Evolutionary conservation across 1,139 yeast species (phyloP), one percentile per base, ranked within the genome.

Genomic region (Zhuliangozyma parablackwelliae): DNA sequence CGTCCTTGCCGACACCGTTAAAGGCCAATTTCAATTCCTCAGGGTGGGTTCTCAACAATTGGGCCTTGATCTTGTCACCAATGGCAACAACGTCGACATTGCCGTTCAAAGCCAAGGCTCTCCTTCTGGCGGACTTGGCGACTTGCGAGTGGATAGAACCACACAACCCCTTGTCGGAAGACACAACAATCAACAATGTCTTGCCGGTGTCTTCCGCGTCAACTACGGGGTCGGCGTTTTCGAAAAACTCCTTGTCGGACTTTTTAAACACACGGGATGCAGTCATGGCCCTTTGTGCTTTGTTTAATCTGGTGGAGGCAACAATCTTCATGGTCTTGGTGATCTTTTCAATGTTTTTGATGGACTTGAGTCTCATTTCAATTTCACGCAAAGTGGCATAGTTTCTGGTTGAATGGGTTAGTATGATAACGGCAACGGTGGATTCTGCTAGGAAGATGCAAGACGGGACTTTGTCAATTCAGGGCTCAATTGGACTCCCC

Each of bases 261-360:
- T 76, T 75, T 62, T 85, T 83, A 76, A 87, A 90, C 46, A 80
- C 82, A 65, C 95, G 82, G 35, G 97, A 86, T 39, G 88, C 78
- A 53, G 77, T 73, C 92, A 90, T 92, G 50, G 97, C 96, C 64
- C 84, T 86, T 70, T 90, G 96, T 45, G 98, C 98, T 72, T 87
- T 89, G 65, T 80, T 78, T 65, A 92, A 80, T 75, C 97, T 87
- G 54, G 98, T 92, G 33, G 97, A 90, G 37, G 98, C 98, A 57
- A 92, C 98, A 69, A 94, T 84, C 78, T 90, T 92, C 98, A 92
- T 92, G 67, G 98, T 92, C 75, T 92, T 92, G 74, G 98, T 92
- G 72, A 92, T 92, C 77, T 92, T 92, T 73, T 92, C 97, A 66
- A 92, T 92, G 79, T 92, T 92, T 78, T 90, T 92, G 66, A 92